A percentile compares a stretch with the other conserved stretches of the same genome.
These are phyloP conservation scores for Medicago arabica DNA, from an alignment of 306 rosid species.

Conservation along the genomic window DNA sequence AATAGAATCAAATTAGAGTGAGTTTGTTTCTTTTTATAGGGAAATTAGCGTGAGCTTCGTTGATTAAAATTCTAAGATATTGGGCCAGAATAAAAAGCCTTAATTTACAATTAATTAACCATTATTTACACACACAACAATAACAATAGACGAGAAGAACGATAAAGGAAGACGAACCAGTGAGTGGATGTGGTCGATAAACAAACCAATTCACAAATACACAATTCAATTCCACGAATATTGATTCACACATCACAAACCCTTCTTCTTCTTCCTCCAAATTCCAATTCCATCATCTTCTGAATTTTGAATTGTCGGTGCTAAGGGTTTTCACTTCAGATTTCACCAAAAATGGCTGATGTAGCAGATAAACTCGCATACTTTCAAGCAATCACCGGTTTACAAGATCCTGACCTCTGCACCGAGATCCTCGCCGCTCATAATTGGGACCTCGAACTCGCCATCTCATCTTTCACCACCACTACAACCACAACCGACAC, in stretches of 20 bases:
- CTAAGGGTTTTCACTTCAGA: background rate
- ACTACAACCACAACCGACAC: constrained; percentile 9
- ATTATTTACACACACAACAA: background rate
- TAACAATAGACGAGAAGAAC: background rate
- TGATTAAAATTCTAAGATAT: background rate
- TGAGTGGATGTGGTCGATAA: background rate
- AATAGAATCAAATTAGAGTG: too few relatives aligned
- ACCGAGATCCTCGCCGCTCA: constrained; percentile 86
- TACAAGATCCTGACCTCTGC: constrained; percentile 88
- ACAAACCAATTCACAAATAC: background rate
- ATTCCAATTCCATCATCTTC: background rate
- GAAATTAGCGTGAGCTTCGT: background rate
- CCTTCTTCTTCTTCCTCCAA: background rate
- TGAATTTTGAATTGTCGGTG: background rate
- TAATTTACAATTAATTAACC: background rate
- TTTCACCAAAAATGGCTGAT: constrained; percentile 63
- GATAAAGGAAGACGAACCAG: background rate
- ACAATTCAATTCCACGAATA: background rate
- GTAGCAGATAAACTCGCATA: constrained; percentile 73
- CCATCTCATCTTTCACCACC: constrained; percentile 79
- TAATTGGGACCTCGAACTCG: constrained; percentile 95
- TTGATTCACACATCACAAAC: background rate
- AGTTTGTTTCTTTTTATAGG: too few relatives aligned
- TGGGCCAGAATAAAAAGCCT: too few relatives aligned
- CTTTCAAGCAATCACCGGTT: constrained; percentile 92